A percentile compares a stretch with the other conserved stretches of the same genome.
Evolutionary conservation across 1,284 basidiomycete genomes (phyloP).

Genomic region (Malassezia vespertilionis): DNA sequence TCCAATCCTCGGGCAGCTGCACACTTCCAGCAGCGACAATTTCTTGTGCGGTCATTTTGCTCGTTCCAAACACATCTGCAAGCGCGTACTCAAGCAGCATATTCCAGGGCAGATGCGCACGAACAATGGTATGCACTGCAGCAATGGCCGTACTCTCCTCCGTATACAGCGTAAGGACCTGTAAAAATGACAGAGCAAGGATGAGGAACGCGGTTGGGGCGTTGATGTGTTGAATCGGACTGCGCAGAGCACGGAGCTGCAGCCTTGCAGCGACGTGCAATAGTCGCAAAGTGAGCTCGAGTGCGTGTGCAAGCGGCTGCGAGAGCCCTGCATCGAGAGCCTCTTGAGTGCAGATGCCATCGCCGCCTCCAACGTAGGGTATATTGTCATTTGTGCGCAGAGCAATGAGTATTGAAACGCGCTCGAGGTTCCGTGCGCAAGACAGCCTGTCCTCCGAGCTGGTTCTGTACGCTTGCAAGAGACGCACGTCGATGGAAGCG

Average conservation of each 20-base stretch:
- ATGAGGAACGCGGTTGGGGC: slow-evolving; percentile 62
- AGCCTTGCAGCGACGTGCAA: slow-evolving; percentile 70
- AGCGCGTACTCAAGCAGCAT: slow-evolving; percentile 50
- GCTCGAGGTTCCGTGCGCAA: background rate
- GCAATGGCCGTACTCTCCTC: background rate
- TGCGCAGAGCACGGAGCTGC: slow-evolving; percentile 62
- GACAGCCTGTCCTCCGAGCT: background rate
- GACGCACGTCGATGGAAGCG: slow-evolving; percentile 53
- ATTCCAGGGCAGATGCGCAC: slow-evolving; percentile 79
- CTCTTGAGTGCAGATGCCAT: background rate
- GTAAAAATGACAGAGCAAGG: slow-evolving; percentile 61
- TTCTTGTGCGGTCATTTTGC: slow-evolving; percentile 11
- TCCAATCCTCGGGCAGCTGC: slow-evolving; percentile 91
- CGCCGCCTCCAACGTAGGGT: background rate
- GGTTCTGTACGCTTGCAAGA: slow-evolving; percentile 2
- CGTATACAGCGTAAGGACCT: slow-evolving; percentile 22
- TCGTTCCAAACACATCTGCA: slow-evolving; percentile 3
- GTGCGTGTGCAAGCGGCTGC: background rate
- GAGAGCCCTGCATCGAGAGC: background rate
- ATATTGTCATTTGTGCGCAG: too few relatives aligned
- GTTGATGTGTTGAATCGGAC: slow-evolving; percentile 2
- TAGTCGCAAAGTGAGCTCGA: slow-evolving; percentile 32
- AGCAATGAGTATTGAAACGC: background rate
- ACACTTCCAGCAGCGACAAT: too few relatives aligned
- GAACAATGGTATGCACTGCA: slow-evolving; percentile 53